phyloP scores from a whole-genome alignment of 1,139 yeast genomes.

The Candida glucosophila region DNA sequence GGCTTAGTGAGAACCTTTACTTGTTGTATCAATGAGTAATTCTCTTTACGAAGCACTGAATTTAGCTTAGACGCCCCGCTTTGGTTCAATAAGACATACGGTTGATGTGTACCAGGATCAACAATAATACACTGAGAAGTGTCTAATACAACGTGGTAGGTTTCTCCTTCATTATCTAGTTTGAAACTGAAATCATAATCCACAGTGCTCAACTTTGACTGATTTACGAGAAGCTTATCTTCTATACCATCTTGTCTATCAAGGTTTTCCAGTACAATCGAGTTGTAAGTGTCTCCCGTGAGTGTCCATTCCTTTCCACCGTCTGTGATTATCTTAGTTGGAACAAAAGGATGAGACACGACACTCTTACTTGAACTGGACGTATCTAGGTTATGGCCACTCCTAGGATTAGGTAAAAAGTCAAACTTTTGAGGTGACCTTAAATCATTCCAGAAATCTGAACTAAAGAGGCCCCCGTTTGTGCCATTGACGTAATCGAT shows the following conservation, averaged over 20 bases:
- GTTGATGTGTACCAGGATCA: slow-evolving; percentile 22
- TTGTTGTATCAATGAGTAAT: slow-evolving; percentile 14
- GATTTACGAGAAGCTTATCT: slow-evolving; percentile 13
- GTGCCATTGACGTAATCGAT: slow-evolving; percentile 7
- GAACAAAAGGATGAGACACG: slow-evolving; percentile 11
- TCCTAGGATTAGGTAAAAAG: slow-evolving; percentile 1
- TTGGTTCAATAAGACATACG: slow-evolving; percentile 30
- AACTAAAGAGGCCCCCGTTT: slow-evolving; percentile 19
- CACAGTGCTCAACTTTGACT: slow-evolving; percentile 13
- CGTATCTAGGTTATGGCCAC: background rate
- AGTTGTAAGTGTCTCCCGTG: slow-evolving; percentile 19
- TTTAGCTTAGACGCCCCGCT: slow-evolving; percentile 25
- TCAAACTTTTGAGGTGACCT: slow-evolving; percentile 14
- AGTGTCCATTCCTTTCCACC: slow-evolving; percentile 18
- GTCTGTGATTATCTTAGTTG: slow-evolving; percentile 15
- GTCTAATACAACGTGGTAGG: slow-evolving; percentile 16
- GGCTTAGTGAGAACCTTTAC: slow-evolving; percentile 13
- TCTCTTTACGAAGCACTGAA: slow-evolving; percentile 8
- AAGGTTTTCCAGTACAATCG: slow-evolving; percentile 7
- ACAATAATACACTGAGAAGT: slow-evolving; percentile 38
- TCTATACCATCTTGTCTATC: slow-evolving; percentile 4
- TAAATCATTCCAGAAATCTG: slow-evolving; percentile 21
- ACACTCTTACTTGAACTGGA: background rate
- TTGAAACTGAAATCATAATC: slow-evolving; percentile 15
- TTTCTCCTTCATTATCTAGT: slow-evolving; percentile 7